These are phyloP conservation scores for Ophiocytium majus DNA, from an alignment of 352 stramenopile species.

Conservation along the genomic window DNA sequence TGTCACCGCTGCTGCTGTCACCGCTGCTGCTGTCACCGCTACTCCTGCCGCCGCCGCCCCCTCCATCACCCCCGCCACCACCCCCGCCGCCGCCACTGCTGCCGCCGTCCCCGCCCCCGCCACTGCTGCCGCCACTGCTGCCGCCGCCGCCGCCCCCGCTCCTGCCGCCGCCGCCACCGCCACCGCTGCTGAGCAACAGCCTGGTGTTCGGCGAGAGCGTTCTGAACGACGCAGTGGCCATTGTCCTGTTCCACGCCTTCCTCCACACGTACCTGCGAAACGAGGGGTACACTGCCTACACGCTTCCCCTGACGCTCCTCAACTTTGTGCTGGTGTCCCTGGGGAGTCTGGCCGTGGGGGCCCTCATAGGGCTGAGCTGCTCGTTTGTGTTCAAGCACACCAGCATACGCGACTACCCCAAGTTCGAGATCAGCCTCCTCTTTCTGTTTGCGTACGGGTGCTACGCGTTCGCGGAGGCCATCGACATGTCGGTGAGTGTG, in stretches of 20 bases:
- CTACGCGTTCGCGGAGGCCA: conserved; percentile 73
- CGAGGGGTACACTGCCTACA: conserved; percentile 39
- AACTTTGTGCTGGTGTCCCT: conserved; percentile 47
- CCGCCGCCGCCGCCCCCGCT: no score
- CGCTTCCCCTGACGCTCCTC: conserved; percentile 37
- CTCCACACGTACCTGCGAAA: conserved; percentile 70
- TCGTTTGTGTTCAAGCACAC: conserved; percentile 81
- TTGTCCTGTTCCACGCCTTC: conserved; percentile 95
- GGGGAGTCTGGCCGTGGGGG: conserved; percentile 56
- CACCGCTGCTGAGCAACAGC: no score
- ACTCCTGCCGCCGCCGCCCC: no score
- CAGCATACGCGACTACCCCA: conserved; percentile 70
- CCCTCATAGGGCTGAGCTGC: conserved; percentile 65
- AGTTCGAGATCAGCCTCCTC: conserved; percentile 77
- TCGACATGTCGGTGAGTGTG: conserved; percentile 66
- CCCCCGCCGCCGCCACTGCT: no score
- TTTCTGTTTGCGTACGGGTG: conserved; percentile 81
- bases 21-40: no score
- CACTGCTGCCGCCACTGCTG: no score
- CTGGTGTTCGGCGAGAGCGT: conserved; percentile 95
- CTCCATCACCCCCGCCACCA: no score
- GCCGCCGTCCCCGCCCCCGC: no score
- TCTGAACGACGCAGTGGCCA: conserved; percentile 93
- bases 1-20: no score
- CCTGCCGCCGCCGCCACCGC: no score